phyloP scores from a whole-genome alignment of 1,284 basidiomycete species.

The Cutaneotrichosporon arboriforme region DNA sequence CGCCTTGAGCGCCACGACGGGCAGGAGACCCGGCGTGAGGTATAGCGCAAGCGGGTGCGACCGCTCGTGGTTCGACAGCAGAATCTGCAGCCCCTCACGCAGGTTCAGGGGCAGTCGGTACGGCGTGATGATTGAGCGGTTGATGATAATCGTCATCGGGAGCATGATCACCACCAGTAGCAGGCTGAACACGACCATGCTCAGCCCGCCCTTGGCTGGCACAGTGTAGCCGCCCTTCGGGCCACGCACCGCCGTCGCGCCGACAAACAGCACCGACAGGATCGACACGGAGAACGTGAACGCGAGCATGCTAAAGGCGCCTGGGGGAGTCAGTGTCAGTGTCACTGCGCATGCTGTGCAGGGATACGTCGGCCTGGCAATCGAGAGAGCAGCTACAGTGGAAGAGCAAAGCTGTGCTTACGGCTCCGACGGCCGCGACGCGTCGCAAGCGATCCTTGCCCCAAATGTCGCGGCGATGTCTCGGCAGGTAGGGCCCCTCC shows the following conservation, averaged over 20 bases:
- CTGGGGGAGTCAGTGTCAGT: slow-evolving; percentile 15
- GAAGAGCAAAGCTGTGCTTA: too few relatives aligned
- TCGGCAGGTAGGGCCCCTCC: too few relatives aligned
- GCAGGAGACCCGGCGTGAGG: slow-evolving; percentile 73
- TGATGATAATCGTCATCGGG: slow-evolving; percentile 72
- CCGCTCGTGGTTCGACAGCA: slow-evolving; percentile 77
- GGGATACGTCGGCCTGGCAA: too few relatives aligned
- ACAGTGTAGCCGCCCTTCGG: slow-evolving; percentile 60
- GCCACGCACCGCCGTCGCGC: slow-evolving; percentile 32
- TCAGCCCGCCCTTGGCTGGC: slow-evolving; percentile 61
- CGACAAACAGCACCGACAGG: slow-evolving; percentile 45
- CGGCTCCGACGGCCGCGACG: too few relatives aligned
- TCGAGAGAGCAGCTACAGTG: too few relatives aligned
- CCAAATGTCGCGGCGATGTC: too few relatives aligned
- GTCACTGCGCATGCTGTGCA: too few relatives aligned
- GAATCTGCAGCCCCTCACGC: slow-evolving; percentile 60
- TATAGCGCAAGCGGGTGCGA: slow-evolving; percentile 73
- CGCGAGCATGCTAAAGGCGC: slow-evolving; percentile 64
- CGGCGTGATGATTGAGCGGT: slow-evolving; percentile 78
- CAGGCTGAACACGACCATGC: slow-evolving; percentile 45
- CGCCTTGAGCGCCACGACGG: slow-evolving; percentile 62
- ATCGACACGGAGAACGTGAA: slow-evolving; percentile 55
- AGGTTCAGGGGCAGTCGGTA: slow-evolving; percentile 65
- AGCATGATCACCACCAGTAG: slow-evolving; percentile 58
- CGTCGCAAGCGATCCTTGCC: too few relatives aligned